Percentiles rank a stretch among this genome's conserved stretches.
phyloP scores from a whole-genome alignment of 306 rosid genomes.

The Astragalus membranaceus region DNA sequence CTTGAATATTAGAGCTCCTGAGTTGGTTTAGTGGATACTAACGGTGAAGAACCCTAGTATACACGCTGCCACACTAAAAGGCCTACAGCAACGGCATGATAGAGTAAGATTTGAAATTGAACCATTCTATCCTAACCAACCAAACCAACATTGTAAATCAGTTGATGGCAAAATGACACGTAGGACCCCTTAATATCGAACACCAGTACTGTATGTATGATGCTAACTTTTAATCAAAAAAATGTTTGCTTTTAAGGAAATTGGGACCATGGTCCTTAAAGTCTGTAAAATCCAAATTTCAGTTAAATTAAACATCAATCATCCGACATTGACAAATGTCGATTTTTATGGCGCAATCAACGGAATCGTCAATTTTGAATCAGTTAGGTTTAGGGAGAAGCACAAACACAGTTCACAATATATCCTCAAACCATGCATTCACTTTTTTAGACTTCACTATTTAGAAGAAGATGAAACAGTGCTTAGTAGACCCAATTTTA shows the following conservation, averaged over 20 bases:
- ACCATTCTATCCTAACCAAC: too few species aligned
- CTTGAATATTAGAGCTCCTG: too few species aligned
- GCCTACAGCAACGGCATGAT: too few species aligned
- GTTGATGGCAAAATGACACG: not conserved
- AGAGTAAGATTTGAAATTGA: too few species aligned
- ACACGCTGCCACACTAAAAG: too few species aligned
- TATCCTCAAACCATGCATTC: not conserved
- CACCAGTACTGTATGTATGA: not conserved
- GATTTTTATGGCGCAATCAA: constrained; percentile 45
- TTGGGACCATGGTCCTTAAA: constrained; percentile 35
- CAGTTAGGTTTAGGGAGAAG: not conserved
- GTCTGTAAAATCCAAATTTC: constrained; percentile 34
- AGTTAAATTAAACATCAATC: constrained; percentile 29
- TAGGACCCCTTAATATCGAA: constrained; percentile 31
- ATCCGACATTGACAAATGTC: constrained; percentile 22
- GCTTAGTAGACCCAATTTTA: not conserved
- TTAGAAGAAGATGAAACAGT: not conserved
- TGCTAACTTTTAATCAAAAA: too few species aligned
- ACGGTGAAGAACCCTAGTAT: too few species aligned
- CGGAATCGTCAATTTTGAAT: constrained; percentile 31
- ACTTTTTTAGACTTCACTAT: not conserved
- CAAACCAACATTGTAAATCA: not conserved
- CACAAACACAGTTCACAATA: too few species aligned
- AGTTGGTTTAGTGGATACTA: too few species aligned
- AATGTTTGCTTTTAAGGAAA: constrained; percentile 27